A percentile compares a stretch with the other conserved stretches of the same genome.
Conservation (phyloP, 2,329 filamentous ascomycete genomes). For the Sclerotiophoma versabilis region DNA sequence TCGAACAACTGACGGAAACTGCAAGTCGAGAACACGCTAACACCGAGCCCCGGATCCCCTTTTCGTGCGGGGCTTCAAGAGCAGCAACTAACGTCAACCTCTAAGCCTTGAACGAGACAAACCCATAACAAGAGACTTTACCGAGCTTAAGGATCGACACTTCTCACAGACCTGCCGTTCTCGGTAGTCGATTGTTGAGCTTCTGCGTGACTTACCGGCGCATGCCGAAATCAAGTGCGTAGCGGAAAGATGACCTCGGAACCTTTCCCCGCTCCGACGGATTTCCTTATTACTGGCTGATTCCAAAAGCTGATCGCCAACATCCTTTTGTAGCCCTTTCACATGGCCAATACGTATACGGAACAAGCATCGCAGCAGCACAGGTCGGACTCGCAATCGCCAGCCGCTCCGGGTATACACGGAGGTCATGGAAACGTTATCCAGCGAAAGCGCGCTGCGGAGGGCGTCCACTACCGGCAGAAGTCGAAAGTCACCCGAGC, state of each 20-base stretch:
- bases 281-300: conserved; percentile 4
- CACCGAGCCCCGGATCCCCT: background rate
- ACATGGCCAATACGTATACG: background rate
- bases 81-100: background rate
- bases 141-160: background rate
- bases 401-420: background rate
- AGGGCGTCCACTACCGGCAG: conserved; percentile 8
- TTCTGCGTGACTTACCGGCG: background rate
- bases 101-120: too few relatives aligned
- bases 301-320: background rate
- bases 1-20: background rate
- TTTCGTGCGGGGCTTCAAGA: background rate
- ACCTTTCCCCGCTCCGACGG: background rate
- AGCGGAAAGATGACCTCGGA: background rate
- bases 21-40: background rate
- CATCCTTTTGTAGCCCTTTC: background rate
- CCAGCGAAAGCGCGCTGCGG: conserved; percentile 21
- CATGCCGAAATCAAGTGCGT: background rate
- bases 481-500: conserved; percentile 39
- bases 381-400: background rate
- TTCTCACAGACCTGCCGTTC: background rate
- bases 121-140: background rate
- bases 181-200: background rate
- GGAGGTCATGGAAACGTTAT: conserved; percentile 1
- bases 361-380: background rate